Base-by-base conservation (phyloP, 495 filamentous ascomycete species). In the Stereocaulon alpinum region DNA sequence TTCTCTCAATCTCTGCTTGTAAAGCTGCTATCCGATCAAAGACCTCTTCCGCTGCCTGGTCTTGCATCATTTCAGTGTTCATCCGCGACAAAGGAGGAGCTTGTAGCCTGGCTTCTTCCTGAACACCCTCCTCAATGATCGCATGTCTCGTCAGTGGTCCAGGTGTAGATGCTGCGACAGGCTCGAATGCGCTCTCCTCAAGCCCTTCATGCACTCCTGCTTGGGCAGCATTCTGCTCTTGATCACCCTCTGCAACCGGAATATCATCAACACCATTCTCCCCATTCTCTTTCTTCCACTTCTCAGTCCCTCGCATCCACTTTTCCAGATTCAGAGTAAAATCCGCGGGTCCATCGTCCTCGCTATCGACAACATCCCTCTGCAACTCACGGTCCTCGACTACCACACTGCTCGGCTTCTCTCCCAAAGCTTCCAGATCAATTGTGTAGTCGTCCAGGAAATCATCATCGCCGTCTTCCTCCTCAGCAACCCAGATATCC, bases 341-440 rank as follows among this genome's bases (percentile, higher is more conserved):
- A 59, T 80, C 78, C 40, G 77, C 76, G 1, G 78, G 78, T 0
- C 78, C 78, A 6, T 75, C 77, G 24, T 77, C 73, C 56, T 77
- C 76, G 7, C 75, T 77, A 11, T 73, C 56, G 9, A 68, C 63
- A 14, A 73, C 68, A 12, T 75, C 71, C 22, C 44, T 63, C 6
- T 57, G 49, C 30, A 66, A 59, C n/a, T 73, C 71, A 32, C 67
- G 52, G 2, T 66, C 70, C 29, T 71, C 72, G 4, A 66, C 29
- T 3, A 63, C 40, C 29, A 72, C 67, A 29, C 69, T 71, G 48
- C 74, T 74, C 10, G 57, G 50, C 44, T 63, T 61, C n/a, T 66
- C 64, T 7, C 74, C 70, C 34, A 79, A 73, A 49, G 71, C 71
- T 44, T 69, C 73, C 45, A 77, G 74, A 64, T 80, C 75, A 42